These are phyloP conservation scores for Thalassiosira profunda DNA, from an alignment of 108 stramenopile species.

Conservation along the genomic window DNA sequence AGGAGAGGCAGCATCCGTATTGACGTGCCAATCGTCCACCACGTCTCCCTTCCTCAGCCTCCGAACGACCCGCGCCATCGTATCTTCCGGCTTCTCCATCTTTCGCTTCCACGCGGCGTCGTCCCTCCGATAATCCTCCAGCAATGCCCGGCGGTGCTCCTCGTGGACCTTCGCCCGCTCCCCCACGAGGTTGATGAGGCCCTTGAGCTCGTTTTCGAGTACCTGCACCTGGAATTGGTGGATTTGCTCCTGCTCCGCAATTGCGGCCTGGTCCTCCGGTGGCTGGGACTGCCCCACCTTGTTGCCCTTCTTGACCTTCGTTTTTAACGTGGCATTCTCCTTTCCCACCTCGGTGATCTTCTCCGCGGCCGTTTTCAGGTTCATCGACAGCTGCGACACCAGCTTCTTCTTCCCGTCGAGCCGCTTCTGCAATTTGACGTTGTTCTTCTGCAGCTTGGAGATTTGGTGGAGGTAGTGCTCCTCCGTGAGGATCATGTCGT, in stretches of 20 bases:
- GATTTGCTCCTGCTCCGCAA: background rate
- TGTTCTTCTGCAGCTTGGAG: conserved; percentile 19
- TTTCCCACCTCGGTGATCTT: conserved; percentile 22
- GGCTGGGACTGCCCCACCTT: background rate
- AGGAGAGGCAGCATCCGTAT: no score
- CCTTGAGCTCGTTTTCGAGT: conserved; percentile 13
- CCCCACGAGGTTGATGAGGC: conserved; percentile 14
- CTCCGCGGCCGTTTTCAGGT: conserved; percentile 35
- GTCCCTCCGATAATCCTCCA: conserved; percentile 2
- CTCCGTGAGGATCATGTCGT: conserved; percentile 11
- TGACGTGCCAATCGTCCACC: no score
- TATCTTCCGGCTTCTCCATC: conserved; percentile 15
- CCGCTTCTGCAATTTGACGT: conserved; percentile 8
- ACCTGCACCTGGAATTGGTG: conserved; percentile 20
- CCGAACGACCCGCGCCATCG: conserved; percentile 14
- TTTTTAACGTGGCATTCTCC: background rate
- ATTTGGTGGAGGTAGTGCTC: conserved; percentile 14
- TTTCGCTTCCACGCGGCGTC: background rate
- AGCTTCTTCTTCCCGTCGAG: conserved; percentile 21
- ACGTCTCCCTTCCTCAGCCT: conserved; percentile 12
- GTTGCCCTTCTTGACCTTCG: background rate
- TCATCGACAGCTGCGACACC: conserved; percentile 22
- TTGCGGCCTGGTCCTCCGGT: background rate
- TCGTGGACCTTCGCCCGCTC: background rate
- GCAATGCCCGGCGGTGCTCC: background rate